Conservation (phyloP, 805 yeast species). For the Yarrowia divulgata region DNA sequence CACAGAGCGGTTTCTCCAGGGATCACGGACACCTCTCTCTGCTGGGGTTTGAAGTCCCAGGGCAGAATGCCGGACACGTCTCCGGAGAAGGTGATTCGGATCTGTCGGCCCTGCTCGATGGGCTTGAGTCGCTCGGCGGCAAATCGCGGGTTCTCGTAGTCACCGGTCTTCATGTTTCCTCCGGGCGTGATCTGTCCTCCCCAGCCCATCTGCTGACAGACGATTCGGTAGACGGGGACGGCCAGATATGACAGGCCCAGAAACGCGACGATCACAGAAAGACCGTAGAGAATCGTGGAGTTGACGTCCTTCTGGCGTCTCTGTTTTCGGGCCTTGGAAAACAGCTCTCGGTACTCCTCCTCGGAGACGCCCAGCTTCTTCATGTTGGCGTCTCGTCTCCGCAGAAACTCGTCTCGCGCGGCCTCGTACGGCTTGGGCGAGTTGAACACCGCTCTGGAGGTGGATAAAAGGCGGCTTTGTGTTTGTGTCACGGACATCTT, state of each 20-base stretch:
- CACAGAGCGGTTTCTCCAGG: conserved; percentile 99
- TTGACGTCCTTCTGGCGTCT: conserved; percentile 41
- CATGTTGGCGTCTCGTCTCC: conserved; percentile 30
- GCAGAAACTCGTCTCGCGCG: conserved; percentile 30
- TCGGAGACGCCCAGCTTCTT: conserved; percentile 40
- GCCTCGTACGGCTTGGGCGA: conserved; percentile 31
- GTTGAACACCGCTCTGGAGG: conserved; percentile 4
- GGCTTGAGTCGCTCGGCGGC: conserved; percentile 89
- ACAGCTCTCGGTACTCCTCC: conserved; percentile 30
- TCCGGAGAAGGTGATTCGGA: conserved; percentile 85
- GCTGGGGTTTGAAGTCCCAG: conserved; percentile 95
- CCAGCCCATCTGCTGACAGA: conserved; percentile 95
- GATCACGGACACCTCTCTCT: conserved; percentile 85
- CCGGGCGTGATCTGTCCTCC: conserved; percentile 86
- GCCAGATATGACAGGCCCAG: conserved; percentile 85
- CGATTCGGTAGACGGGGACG: conserved; percentile 88
- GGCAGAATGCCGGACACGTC: conserved; percentile 91
- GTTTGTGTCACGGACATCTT: background rate
- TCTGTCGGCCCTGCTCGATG: conserved; percentile 81
- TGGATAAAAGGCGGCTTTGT: background rate
- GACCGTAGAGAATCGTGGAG: conserved; percentile 45
- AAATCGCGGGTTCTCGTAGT: conserved; percentile 67
- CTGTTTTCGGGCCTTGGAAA: conserved; percentile 12
- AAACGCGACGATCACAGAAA: conserved; percentile 71
- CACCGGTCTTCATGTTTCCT: conserved; percentile 35